Percentiles rank a stretch among this genome's conserved stretches.
Conservation (phyloP, 495 filamentous ascomycete species). For the Antarctomyces pellizariae region DNA sequence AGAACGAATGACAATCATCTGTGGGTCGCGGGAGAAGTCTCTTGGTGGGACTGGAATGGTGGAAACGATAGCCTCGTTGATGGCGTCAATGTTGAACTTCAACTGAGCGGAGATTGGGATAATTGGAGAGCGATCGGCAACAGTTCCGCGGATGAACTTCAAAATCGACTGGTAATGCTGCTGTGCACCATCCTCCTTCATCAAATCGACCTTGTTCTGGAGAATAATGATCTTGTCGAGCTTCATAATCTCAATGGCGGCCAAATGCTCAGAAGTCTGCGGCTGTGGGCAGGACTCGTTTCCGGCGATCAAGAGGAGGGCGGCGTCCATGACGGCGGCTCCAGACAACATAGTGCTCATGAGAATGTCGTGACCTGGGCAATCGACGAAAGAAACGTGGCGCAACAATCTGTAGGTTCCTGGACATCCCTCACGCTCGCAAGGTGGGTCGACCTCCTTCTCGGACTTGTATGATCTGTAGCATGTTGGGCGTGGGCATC, state of each 20-base stretch:
- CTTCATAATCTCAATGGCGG: conserved; percentile 98
- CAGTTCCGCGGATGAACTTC: conserved; percentile 94
- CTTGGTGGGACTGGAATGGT: conserved; percentile 78
- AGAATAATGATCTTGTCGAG: conserved; percentile 95
- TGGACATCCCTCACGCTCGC: conserved; percentile 74
- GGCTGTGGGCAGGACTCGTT: conserved; percentile 98
- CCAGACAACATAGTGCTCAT: conserved; percentile 99
- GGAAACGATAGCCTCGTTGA: conserved; percentile 80
- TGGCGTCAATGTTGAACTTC: conserved; percentile 98
- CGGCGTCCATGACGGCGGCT: conserved; percentile 97
- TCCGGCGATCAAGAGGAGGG: conserved; percentile 85
- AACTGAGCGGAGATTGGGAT: conserved; percentile 96
- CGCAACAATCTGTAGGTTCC: conserved; percentile 66
- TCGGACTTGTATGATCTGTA: conserved; percentile 96
- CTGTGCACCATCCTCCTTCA: conserved; percentile 78
- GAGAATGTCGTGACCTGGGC: conserved; percentile 99
- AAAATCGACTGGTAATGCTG: conserved; percentile 87
- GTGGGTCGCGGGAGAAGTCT: conserved; percentile 73
- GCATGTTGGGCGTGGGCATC: conserved; percentile 83
- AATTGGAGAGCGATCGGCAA: conserved; percentile 85
- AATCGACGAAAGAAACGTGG: conserved; percentile 93
- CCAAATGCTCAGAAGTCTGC: conserved; percentile 96
- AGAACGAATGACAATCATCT: conserved; percentile 97
- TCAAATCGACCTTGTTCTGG: conserved; percentile 97
- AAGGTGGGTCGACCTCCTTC: conserved; percentile 87